phyloP scores from a whole-genome alignment of 306 rosid genomes.

The Dryas alaskensis region DNA sequence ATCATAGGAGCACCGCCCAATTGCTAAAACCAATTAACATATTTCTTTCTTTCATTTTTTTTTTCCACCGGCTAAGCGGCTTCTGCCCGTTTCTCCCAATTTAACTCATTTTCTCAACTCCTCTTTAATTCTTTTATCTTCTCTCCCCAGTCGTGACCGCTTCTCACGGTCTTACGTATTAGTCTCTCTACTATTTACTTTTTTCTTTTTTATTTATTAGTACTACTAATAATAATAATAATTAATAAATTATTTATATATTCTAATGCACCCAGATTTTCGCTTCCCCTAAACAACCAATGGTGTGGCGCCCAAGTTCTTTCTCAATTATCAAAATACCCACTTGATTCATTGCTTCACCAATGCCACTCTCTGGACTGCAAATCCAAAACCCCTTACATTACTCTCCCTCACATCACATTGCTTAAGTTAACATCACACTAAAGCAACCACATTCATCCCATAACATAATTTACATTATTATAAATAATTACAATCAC shows the following conservation, averaged over 20 bases:
- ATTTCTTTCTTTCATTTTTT: not conserved
- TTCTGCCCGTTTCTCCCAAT: not conserved
- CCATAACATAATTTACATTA: not conserved
- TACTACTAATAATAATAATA: not conserved
- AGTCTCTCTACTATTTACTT: not conserved
- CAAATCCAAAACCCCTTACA: too few relatives aligned
- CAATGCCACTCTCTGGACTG: not conserved
- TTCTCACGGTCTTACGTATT: slow-evolving; percentile 10
- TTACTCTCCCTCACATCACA: not conserved
- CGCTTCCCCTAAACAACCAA: not conserved
- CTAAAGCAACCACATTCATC: not conserved
- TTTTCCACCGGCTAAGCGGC: slow-evolving; percentile 12
- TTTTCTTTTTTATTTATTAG: not conserved
- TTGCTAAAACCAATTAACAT: slow-evolving; percentile 21
- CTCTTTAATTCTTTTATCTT: slow-evolving; percentile 2
- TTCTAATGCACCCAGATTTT: not conserved
- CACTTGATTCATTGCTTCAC: not conserved
- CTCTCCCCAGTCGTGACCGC: slow-evolving; percentile 16
- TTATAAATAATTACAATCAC: not conserved
- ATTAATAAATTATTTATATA: not conserved
- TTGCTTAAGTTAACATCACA: not conserved
- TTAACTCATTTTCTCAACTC: not conserved
- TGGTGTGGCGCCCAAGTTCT: slow-evolving; percentile 15
- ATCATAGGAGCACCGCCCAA: slow-evolving; percentile 23
- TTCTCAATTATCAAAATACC: slow-evolving; percentile 13